Evolutionary conservation across 2,329 filamentous ascomycete genomes (phyloP), one percentile per base, ranked within the genome.

Genomic region (Colletotrichum sublineola): DNA sequence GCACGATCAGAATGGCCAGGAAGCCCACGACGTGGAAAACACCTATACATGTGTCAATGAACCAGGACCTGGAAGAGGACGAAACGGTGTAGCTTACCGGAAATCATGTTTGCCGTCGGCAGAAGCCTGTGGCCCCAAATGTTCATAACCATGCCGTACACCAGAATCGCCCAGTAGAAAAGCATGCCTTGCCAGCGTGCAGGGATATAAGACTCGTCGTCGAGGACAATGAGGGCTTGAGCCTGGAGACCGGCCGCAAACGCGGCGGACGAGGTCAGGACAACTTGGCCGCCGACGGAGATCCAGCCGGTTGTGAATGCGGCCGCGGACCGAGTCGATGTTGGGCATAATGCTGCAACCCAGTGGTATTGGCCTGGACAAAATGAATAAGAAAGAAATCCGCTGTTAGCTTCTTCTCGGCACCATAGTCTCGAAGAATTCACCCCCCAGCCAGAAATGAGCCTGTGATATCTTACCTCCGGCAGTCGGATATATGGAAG

Each of bases 261-360:
- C 0, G 84, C 85, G 24, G 84, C 84, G 0, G 85, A 85, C 0
- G 84, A 83, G n/a, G 84, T 83, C 2, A 86, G 74, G 1, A 86
- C 81, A 4, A 84, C 79, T 57, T 86, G 84, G 0, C 85, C 85
- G 18, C 84, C 84, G 33, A 86, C 80, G 1, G 82, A 84, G 44
- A 86, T 83, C 83, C 84, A 86, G 74, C 82, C 82, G 1, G 81
- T 83, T 60, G 82, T 80, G 81, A 82, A 85, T 1, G 82, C 80
- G 2, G 82, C 80, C 4, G 80, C 75, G 5, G 80, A 77, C 65
- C 78, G 79, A 15, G 80, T 79, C 0, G 78, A 79, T 4, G 73
- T 60, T 9, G 82, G 80, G 9, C 79, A 73, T 5, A 86, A 77
- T 5, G 80, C 81, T 0, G 83, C 80, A 7, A 85, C 82, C 84